Conservation (phyloP, 345 rosid species). For the Atalantia buxifolia region DNA sequence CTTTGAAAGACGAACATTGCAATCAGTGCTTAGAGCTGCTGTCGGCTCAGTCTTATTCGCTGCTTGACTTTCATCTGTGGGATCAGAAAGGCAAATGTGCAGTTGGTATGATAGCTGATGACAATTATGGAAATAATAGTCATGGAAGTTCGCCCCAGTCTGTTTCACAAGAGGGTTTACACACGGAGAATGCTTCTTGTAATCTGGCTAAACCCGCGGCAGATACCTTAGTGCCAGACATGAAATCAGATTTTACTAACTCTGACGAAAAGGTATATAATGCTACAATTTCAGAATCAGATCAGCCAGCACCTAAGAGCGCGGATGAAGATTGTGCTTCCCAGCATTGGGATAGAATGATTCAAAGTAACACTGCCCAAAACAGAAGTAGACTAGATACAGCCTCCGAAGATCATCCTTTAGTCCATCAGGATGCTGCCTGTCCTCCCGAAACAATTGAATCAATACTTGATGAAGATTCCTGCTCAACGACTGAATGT, state of each 20-base stretch:
- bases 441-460: background rate
- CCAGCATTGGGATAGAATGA: background rate
- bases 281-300: background rate
- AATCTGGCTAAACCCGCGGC: background rate
- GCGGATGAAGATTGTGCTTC: background rate
- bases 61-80: slow-evolving; percentile 13
- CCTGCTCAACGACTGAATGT: background rate
- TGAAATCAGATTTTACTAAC: background rate
- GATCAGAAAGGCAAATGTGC: slow-evolving; percentile 24
- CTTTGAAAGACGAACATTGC: background rate
- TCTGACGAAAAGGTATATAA: background rate
- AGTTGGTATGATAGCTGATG: background rate
- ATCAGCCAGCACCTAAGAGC: background rate
- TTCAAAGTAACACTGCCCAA: background rate
- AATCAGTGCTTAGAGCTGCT: background rate
- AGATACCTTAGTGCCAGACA: slow-evolving; percentile 6
- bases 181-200: background rate
- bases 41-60: background rate
- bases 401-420: background rate
- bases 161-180: slow-evolving; percentile 7
- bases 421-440: background rate
- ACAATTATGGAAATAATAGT: background rate
- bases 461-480: background rate
- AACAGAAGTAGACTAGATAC: background rate
- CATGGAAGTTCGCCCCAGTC: background rate